A percentile compares a stretch with the other conserved stretches of the same genome.
Evolutionary conservation across 257 asterid genomes (phyloP).

Genomic region (Catharanthus roseus): DNA sequence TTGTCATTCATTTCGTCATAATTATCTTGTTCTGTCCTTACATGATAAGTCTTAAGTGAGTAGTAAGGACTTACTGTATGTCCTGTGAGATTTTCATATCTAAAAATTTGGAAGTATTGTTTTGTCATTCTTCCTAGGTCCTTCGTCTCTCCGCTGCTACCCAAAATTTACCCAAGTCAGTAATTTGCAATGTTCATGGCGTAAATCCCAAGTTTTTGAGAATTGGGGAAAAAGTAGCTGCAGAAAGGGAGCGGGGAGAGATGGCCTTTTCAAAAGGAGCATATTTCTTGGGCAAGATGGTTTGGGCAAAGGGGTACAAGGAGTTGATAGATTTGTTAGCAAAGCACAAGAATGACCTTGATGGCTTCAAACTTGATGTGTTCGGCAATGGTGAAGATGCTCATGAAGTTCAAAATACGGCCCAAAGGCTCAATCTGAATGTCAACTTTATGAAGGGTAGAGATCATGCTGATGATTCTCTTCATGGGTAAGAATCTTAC

Average conservation of each 20-base stretch:
- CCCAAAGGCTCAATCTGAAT: slow-evolving; percentile 68
- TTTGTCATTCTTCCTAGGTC: slow-evolving; percentile 42
- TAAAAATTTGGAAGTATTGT: background rate
- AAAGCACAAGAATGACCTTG: slow-evolving; percentile 67
- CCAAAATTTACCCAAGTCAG: slow-evolving; percentile 81
- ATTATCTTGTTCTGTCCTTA: background rate
- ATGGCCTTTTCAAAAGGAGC: slow-evolving; percentile 86
- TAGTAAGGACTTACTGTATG: background rate
- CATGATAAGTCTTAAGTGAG: background rate
- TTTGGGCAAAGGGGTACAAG: slow-evolving; percentile 97
- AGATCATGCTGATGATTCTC: slow-evolving; percentile 96
- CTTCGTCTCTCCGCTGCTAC: slow-evolving; percentile 99
- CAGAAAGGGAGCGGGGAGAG: slow-evolving; percentile 73
- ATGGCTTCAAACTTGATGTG: slow-evolving; percentile 88
- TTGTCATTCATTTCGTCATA: background rate
- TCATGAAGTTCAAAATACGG: slow-evolving; percentile 81
- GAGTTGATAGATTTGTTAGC: slow-evolving; percentile 86
- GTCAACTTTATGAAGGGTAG: slow-evolving; percentile 93
- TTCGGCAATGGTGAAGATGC: slow-evolving; percentile 98
- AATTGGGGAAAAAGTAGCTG: slow-evolving; percentile 88
- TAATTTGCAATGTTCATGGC: slow-evolving; percentile 91
- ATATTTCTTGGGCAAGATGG: slow-evolving; percentile 97
- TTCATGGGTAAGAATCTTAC: slow-evolving; percentile 59
- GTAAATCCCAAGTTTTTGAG: slow-evolving; percentile 84
- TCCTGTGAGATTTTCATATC: background rate